phyloP scores from a whole-genome alignment of 768 basidiomycete species.

The Calocera cornea region DNA sequence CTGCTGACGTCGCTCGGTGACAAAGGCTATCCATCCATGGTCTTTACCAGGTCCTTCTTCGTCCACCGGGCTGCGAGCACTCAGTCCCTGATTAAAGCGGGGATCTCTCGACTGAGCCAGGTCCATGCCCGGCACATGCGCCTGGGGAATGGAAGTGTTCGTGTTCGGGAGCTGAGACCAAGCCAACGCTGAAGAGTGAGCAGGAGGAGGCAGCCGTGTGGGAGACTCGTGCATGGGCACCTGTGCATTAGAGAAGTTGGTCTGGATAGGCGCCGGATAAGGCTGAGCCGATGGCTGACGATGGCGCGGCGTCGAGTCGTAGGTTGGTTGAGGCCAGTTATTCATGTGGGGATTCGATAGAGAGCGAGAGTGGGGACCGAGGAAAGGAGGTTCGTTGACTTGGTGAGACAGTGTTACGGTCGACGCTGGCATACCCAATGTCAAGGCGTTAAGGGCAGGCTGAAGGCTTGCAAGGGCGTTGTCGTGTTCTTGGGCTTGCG shows the following conservation, averaged over 20 bases:
- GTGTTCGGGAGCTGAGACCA: background rate
- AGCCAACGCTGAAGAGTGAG: background rate
- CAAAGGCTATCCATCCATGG: background rate
- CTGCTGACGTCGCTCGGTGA: background rate
- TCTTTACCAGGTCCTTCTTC: background rate
- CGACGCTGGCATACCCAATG: background rate
- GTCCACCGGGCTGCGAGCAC: background rate
- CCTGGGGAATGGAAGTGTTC: background rate
- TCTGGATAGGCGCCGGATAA: slow-evolving; percentile 2
- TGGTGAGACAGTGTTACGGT: background rate
- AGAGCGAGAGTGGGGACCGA: slow-evolving; percentile 2
- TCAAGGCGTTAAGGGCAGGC: background rate
- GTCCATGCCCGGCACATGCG: background rate
- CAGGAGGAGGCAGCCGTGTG: background rate
- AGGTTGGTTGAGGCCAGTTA: background rate
- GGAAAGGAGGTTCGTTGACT: background rate
- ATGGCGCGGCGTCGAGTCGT: background rate
- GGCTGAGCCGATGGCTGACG: background rate
- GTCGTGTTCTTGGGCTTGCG: slow-evolving; percentile 4
- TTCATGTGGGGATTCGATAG: background rate
- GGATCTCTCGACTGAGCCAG: background rate
- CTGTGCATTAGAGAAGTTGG: background rate
- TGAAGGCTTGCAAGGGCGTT: background rate
- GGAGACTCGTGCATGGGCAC: background rate
- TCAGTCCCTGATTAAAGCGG: background rate